phyloP scores from a whole-genome alignment of 2,329 filamentous ascomycete species.

The Sarocladium oryzae region DNA sequence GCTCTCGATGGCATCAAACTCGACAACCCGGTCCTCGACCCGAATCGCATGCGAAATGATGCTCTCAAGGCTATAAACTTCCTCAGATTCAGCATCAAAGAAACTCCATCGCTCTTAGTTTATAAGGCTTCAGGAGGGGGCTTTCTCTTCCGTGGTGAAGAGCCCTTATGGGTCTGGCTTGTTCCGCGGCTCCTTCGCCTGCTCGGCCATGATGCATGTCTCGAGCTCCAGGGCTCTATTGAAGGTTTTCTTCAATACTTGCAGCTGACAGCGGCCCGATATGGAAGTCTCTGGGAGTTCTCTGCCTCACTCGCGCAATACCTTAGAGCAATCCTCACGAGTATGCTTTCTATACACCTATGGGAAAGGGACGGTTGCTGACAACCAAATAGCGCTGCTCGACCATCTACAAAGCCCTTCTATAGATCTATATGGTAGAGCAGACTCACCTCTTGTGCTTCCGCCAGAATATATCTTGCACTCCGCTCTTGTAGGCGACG shows the following conservation, averaged over 20 bases:
- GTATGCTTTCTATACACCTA: slow-evolving; percentile 26
- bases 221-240: slow-evolving; percentile 43
- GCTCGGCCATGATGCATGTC: slow-evolving; percentile 44
- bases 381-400: slow-evolving; percentile 23
- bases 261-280: slow-evolving; percentile 37
- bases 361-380: slow-evolving; percentile 11
- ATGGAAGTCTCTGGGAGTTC: slow-evolving; percentile 42
- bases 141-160: slow-evolving; percentile 46
- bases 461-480: slow-evolving; percentile 33
- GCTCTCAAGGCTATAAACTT: slow-evolving; percentile 71
- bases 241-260: slow-evolving; percentile 45
- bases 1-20: slow-evolving; percentile 64
- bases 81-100: slow-evolving; percentile 65
- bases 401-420: slow-evolving; percentile 27
- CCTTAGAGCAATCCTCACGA: slow-evolving; percentile 39
- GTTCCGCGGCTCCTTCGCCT: slow-evolving; percentile 52
- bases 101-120: slow-evolving; percentile 64
- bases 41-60: slow-evolving; percentile 48
- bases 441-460: slow-evolving; percentile 26
- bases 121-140: slow-evolving; percentile 32
- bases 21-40: slow-evolving; percentile 62
- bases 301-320: slow-evolving; percentile 39
- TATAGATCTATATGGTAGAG: slow-evolving; percentile 19
- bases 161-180: slow-evolving; percentile 61
- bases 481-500: slow-evolving; percentile 24